These are phyloP conservation scores for Kazachstania martiniae DNA, from an alignment of 805 yeast species.

Conservation along the genomic window DNA sequence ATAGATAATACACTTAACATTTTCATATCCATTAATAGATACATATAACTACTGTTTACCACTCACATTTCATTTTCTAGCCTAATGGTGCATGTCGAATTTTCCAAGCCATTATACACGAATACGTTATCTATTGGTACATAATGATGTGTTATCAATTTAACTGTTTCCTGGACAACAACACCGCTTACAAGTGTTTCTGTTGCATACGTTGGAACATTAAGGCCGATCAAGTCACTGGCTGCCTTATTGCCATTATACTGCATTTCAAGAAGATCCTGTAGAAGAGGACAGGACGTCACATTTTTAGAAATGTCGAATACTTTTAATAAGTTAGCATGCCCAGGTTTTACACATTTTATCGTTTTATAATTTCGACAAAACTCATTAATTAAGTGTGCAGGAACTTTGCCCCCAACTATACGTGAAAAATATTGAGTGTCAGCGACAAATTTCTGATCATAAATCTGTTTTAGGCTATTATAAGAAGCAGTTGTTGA, in stretches of 20 bases:
- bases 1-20: no score
- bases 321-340: no score
- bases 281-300: not conserved
- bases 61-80: no score
- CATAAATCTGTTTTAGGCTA: constrained; percentile 45
- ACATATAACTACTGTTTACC: no score
- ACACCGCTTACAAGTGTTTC: constrained; percentile 67
- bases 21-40: no score
- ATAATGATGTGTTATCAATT: constrained; percentile 68
- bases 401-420: not conserved
- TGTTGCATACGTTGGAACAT: constrained; percentile 8
- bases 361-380: not conserved
- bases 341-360: not conserved
- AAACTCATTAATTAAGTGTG: not conserved
- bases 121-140: constrained; percentile 63
- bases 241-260: constrained; percentile 33
- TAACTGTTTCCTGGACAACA: constrained; percentile 74
- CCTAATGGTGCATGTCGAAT: constrained; percentile 37
- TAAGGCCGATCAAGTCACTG: no score
- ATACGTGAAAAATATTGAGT: constrained; percentile 29
- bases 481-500: constrained; percentile 58
- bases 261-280: no score
- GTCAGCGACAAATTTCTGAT: constrained; percentile 44
- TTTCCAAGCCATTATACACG: constrained; percentile 61
- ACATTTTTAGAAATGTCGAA: not conserved